Conservation (phyloP, 1,139 yeast genomes). For the Candida pseudoviswanathii region DNA sequence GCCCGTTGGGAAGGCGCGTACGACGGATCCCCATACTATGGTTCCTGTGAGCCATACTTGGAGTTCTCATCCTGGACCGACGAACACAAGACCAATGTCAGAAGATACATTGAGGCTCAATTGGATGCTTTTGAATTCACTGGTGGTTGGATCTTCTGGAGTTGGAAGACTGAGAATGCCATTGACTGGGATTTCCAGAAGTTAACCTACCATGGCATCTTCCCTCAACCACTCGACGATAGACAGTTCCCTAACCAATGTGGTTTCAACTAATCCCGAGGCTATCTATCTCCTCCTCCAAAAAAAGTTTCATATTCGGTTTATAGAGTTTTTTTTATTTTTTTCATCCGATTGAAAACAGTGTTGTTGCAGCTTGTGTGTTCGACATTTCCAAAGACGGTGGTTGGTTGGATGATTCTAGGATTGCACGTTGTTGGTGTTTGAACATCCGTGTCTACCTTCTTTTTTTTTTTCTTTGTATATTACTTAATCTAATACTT, state of each 20-base stretch:
- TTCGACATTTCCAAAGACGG: neutral
- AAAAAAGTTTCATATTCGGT: neutral
- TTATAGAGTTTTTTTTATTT: neutral
- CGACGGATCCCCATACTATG: constrained; percentile 52
- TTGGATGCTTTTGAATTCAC: constrained; percentile 75
- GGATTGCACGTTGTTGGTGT: neutral
- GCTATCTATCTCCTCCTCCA: too few species aligned
- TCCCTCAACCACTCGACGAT: constrained; percentile 77
- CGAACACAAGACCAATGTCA: constrained; percentile 55
- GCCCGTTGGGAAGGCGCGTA: constrained; percentile 67
- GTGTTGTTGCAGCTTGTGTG: neutral
- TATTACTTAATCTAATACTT: neutral
- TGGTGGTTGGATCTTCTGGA: constrained; percentile 90
- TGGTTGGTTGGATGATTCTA: neutral
- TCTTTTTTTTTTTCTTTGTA: neutral
- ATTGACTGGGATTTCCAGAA: constrained; percentile 95
- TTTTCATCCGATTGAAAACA: neutral
- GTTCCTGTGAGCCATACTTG: constrained; percentile 63
- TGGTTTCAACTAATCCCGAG: constrained; percentile 21
- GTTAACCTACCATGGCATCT: constrained; percentile 62
- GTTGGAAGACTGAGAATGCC: constrained; percentile 83
- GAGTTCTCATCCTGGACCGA: constrained; percentile 63
- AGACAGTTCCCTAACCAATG: constrained; percentile 77
- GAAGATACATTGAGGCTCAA: constrained; percentile 85
- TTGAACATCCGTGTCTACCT: neutral